Percentiles rank a stretch among this genome's conserved stretches.
phyloP scores from a whole-genome alignment of 768 basidiomycete species.

The Lyophyllum atratum region DNA sequence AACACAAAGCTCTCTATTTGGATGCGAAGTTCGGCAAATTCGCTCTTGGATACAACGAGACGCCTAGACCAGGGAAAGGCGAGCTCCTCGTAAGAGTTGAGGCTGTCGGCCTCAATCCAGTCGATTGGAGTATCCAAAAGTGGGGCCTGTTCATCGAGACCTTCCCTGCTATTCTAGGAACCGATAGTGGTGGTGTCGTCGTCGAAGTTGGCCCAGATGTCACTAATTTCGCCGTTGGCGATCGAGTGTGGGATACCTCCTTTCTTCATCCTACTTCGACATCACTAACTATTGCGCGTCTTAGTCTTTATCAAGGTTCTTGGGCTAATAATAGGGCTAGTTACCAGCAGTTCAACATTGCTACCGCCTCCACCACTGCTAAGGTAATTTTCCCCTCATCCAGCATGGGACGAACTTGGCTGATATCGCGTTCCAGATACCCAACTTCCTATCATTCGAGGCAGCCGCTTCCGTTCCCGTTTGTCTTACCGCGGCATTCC shows the following conservation, averaged over 20 bases:
- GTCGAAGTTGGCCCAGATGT: constrained; percentile 40
- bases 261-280: neutral
- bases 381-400: constrained; percentile 22
- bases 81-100: constrained; percentile 45
- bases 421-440: constrained; percentile 30
- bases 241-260: constrained; percentile 28
- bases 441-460: constrained; percentile 41
- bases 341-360: constrained; percentile 34
- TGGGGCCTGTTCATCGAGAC: constrained; percentile 30
- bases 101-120: constrained; percentile 47
- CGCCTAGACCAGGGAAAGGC: constrained; percentile 33
- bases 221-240: constrained; percentile 31
- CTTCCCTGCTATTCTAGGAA: constrained; percentile 39
- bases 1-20: constrained; percentile 31
- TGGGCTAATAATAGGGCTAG: constrained; percentile 35
- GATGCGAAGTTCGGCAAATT: constrained; percentile 19
- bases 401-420: constrained; percentile 8
- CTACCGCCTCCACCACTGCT: constrained; percentile 32
- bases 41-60: constrained; percentile 16
- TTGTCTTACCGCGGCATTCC: constrained; percentile 42
- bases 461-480: constrained; percentile 44
- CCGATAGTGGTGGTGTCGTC: constrained; percentile 41
- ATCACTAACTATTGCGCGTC: no score
- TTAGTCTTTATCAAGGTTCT: constrained; percentile 18
- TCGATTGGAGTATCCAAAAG: constrained; percentile 38